Conservation (phyloP, 768 basidiomycete genomes). For the Amanita molliuscula region DNA sequence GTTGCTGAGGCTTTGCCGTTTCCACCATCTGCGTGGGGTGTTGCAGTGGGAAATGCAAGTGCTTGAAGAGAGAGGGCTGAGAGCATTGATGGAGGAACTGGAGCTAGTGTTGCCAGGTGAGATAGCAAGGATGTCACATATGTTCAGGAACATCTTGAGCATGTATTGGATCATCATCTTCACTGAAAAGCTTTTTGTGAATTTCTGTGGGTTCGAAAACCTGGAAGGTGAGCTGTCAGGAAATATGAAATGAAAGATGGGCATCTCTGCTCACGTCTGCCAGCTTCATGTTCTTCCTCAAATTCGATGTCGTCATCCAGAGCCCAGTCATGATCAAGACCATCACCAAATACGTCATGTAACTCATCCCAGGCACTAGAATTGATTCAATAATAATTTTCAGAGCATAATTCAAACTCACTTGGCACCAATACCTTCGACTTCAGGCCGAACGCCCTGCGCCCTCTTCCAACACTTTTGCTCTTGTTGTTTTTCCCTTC, state of each 20-base stretch:
- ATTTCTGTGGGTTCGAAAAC: slow-evolving; percentile 99
- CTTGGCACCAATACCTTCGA: slow-evolving; percentile 78
- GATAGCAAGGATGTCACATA: too few species aligned
- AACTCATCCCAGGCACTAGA: slow-evolving; percentile 90
- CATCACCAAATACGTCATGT: slow-evolving; percentile 92
- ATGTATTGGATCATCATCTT: slow-evolving; percentile 89
- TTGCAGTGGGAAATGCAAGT: too few species aligned
- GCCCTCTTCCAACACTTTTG: slow-evolving; percentile 61
- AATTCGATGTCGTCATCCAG: slow-evolving; percentile 65
- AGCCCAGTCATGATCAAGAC: slow-evolving; percentile 94
- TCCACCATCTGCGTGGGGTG: too few species aligned
- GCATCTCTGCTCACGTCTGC: slow-evolving; percentile 50
- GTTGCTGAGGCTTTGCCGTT: too few species aligned
- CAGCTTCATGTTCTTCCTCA: slow-evolving; percentile 50
- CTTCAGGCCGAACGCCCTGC: slow-evolving; percentile 46
- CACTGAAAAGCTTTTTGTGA: slow-evolving; percentile 76
- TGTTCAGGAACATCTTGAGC: slow-evolving; percentile 89
- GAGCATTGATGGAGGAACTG: too few species aligned
- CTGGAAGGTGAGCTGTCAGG: slow-evolving; percentile 27
- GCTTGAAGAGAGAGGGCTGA: too few species aligned
- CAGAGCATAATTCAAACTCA: slow-evolving; percentile 32
- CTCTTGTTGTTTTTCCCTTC: slow-evolving; percentile 56
- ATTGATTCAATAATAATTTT: slow-evolving; percentile 7
- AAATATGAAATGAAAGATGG: slow-evolving; percentile 6
- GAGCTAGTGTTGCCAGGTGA: too few species aligned